A percentile compares a stretch with the other conserved stretches of the same genome.
These are phyloP conservation scores for Ceratocystis variospora DNA, from an alignment of 2,329 filamentous ascomycete species.

Conservation along the genomic window DNA sequence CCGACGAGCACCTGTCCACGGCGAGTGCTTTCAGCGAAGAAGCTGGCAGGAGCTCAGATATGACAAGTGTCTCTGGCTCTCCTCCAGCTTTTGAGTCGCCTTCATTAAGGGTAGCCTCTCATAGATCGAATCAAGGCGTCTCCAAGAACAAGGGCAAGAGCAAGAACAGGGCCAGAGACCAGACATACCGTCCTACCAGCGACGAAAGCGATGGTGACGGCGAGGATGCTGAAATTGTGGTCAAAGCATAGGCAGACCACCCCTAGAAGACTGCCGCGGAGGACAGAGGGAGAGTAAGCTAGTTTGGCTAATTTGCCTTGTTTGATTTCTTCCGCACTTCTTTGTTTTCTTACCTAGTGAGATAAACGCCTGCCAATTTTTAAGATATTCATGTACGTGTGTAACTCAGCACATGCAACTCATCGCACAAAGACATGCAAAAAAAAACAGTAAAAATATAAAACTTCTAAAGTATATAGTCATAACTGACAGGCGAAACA, in stretches of 20 bases:
- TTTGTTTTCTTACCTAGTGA: too few relatives aligned
- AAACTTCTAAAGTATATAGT: not conserved
- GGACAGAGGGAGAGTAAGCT: too few relatives aligned
- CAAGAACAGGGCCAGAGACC: not conserved
- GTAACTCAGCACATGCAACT: too few relatives aligned
- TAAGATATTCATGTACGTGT: too few relatives aligned
- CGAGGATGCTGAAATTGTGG: not conserved
- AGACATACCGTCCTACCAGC: not conserved
- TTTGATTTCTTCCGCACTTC: too few relatives aligned
- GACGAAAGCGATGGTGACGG: not conserved
- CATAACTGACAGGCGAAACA: not conserved
- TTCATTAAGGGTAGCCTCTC: not conserved
- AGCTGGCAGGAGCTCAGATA: not conserved
- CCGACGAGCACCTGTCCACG: constrained; percentile 2
- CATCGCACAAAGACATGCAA: not conserved
- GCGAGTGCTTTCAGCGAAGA: not conserved
- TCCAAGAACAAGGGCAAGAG: not conserved
- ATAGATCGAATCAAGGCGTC: not conserved
- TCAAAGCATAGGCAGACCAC: not conserved
- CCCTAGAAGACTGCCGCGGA: too few relatives aligned
- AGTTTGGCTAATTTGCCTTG: too few relatives aligned
- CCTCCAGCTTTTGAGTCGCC: not conserved
- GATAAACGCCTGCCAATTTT: too few relatives aligned
- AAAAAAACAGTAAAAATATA: not conserved
- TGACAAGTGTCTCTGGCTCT: not conserved